Evolutionary conservation across 2,329 filamentous ascomycete genomes (phyloP).

Genomic region (Cercospora sesami): DNA sequence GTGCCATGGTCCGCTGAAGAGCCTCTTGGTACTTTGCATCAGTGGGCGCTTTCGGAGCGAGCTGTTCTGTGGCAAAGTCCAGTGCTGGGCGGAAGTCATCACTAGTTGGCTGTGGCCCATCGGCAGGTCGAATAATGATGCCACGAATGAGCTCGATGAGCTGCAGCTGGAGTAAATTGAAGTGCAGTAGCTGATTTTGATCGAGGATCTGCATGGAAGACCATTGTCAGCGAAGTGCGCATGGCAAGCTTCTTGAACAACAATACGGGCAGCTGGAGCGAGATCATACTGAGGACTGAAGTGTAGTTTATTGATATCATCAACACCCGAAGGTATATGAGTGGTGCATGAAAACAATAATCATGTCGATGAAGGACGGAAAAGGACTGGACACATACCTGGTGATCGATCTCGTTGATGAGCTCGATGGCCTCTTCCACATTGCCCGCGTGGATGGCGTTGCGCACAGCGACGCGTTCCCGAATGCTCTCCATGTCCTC

Average conservation of each 20-base stretch:
- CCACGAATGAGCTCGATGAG: conserved; percentile 87
- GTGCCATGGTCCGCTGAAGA: conserved; percentile 79
- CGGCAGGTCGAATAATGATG: conserved; percentile 51
- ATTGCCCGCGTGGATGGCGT: conserved; percentile 79
- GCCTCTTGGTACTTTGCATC: conserved; percentile 80
- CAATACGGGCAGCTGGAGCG: not conserved
- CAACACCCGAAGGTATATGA: conserved; percentile 84
- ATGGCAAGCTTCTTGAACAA: not conserved
- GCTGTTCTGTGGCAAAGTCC: conserved; percentile 80
- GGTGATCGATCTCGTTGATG: conserved; percentile 85
- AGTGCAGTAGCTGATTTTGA: conserved; percentile 77
- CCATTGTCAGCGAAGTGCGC: conserved; percentile 15
- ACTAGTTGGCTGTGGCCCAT: conserved; percentile 47
- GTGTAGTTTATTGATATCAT: conserved; percentile 76
- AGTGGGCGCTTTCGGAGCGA: conserved; percentile 82
- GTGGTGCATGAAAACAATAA: conserved; percentile 99
- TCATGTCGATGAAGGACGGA: conserved; percentile 63
- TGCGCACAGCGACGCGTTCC: conserved; percentile 77
- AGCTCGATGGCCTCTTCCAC: conserved; percentile 82
- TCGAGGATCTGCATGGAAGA: conserved; percentile 71
- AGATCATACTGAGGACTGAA: conserved; percentile 87
- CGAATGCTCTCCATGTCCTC: conserved; percentile 70
- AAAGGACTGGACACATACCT: conserved; percentile 63
- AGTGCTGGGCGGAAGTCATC: conserved; percentile 81
- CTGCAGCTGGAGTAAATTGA: conserved; percentile 84